Evolutionary conservation across 2,329 filamentous ascomycete genomes (phyloP).

Genomic region (Diaporthe sp.): DNA sequence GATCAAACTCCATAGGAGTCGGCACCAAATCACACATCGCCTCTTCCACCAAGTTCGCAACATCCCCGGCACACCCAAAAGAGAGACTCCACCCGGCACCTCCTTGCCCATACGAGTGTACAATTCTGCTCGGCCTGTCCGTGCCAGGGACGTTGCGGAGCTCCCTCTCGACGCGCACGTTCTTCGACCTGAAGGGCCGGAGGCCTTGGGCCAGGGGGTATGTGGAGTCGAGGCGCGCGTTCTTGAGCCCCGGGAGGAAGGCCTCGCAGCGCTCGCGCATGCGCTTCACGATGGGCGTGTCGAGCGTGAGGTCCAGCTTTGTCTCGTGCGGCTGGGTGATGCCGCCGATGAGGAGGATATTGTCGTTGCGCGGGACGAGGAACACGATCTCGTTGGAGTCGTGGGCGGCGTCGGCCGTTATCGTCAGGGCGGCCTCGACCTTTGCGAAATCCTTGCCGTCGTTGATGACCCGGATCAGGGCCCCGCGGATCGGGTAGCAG

Average conservation of each 20-base stretch:
- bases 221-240: constrained; percentile 55
- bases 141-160: constrained; percentile 45
- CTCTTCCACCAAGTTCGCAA: constrained; percentile 53
- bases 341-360: constrained; percentile 58
- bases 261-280: constrained; percentile 60
- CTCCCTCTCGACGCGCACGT: constrained; percentile 61
- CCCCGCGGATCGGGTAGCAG: constrained; percentile 60
- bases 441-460: constrained; percentile 59
- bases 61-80: constrained; percentile 57
- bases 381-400: constrained; percentile 57
- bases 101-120: constrained; percentile 61
- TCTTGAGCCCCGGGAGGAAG: constrained; percentile 57
- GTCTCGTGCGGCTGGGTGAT: constrained; percentile 55
- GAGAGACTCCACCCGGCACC: constrained; percentile 59
- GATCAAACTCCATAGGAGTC: constrained; percentile 42
- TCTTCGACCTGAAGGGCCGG: constrained; percentile 55
- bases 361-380: constrained; percentile 60
- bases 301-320: constrained; percentile 55
- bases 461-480: constrained; percentile 60
- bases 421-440: constrained; percentile 55
- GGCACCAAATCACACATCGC: constrained; percentile 45
- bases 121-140: constrained; percentile 51
- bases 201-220: constrained; percentile 61
- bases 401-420: constrained; percentile 55
- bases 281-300: constrained; percentile 55